These are phyloP conservation scores for Ustilago cynodontis DNA, from an alignment of 1,284 basidiomycete genomes.

Conservation along the genomic window DNA sequence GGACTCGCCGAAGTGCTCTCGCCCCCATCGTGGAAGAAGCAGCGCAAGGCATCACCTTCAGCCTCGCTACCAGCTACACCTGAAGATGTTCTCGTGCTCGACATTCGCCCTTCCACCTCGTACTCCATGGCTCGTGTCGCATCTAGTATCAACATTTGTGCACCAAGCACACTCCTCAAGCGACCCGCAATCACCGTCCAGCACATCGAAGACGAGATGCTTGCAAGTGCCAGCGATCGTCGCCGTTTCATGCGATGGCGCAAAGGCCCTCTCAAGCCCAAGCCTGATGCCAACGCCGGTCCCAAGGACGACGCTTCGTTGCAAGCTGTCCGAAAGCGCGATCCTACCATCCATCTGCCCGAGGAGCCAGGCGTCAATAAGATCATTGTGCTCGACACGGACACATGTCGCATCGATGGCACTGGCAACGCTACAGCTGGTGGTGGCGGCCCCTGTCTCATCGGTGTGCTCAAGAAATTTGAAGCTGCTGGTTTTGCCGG, in stretches of 20 bases:
- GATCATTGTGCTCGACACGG: slow-evolving; percentile 66
- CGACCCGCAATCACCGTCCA: slow-evolving; percentile 65
- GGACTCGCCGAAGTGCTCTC: slow-evolving; percentile 36
- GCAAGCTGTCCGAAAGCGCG: slow-evolving; percentile 30
- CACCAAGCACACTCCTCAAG: slow-evolving; percentile 88
- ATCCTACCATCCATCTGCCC: slow-evolving; percentile 33
- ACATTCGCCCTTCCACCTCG: slow-evolving; percentile 81
- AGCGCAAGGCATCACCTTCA: slow-evolving; percentile 4
- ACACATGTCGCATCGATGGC: slow-evolving; percentile 54
- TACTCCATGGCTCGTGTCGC: slow-evolving; percentile 54
- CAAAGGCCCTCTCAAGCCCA: slow-evolving; percentile 42
- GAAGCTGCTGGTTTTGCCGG: slow-evolving; percentile 62
- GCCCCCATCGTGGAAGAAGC: slow-evolving; percentile 25
- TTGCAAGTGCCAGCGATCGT: slow-evolving; percentile 49
- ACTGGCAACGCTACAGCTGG: slow-evolving; percentile 62
- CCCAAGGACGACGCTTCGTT: slow-evolving; percentile 15
- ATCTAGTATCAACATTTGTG: slow-evolving; percentile 85
- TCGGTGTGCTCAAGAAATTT: slow-evolving; percentile 68
- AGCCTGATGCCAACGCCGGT: slow-evolving; percentile 16
- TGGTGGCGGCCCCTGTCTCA: slow-evolving; percentile 64
- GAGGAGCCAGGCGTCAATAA: slow-evolving; percentile 49
- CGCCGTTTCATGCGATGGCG: slow-evolving; percentile 57
- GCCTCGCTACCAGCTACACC: slow-evolving; percentile 11
- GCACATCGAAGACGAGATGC: slow-evolving; percentile 65
- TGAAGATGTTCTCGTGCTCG: slow-evolving; percentile 75